Evolutionary conservation across 108 stramenopile genomes (phyloP), one percentile per base, ranked within the genome.

Genomic region (Epithemia pelagica): DNA sequence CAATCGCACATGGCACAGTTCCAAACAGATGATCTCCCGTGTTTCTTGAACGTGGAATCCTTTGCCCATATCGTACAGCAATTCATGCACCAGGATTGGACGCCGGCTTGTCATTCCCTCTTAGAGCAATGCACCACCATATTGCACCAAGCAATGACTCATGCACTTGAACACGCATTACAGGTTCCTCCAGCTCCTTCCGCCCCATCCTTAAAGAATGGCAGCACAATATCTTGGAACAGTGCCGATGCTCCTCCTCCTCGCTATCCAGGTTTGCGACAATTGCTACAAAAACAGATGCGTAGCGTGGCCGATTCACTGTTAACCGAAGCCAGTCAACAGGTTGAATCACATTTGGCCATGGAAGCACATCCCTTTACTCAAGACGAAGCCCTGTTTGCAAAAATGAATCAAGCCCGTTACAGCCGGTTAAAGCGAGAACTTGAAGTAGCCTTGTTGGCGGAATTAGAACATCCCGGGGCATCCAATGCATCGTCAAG

Each of bases 11-110:
- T 88, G 61, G 58, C 65, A 25, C 27, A 72, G 25, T 81, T 76
- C 54, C 75, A 82, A 15, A 83, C 86, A 1, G 83, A 88, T 61
- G 81, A 88, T 31, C 71, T 88, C 56, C 73, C 87, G 0, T 82
- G 83, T 33, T 88, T 88, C 59, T 62, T 84, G 30, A 88, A 84
- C 66, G 83, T 80, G 18, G 72, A 88, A 60, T 79, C 78, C 7
- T 88, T 88, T 62, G 75, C 76, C 62, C 59, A 74, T 56, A 75
- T 88, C 58, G 82, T 88, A 22, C 77, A 75, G 1, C 76, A 88
- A 15, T 78, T 84, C 56, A 79, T 88, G 24, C 68, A 84, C 24
- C 67, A 71, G 22, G 87, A 88, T 62, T 88, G 87, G 87, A 67
- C 57, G 24, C 80, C 75, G 28, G 82, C 71, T 20, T 82, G 81